Conservation (phyloP, 2,329 filamentous ascomycete species). For the Xylaria sp. region DNA sequence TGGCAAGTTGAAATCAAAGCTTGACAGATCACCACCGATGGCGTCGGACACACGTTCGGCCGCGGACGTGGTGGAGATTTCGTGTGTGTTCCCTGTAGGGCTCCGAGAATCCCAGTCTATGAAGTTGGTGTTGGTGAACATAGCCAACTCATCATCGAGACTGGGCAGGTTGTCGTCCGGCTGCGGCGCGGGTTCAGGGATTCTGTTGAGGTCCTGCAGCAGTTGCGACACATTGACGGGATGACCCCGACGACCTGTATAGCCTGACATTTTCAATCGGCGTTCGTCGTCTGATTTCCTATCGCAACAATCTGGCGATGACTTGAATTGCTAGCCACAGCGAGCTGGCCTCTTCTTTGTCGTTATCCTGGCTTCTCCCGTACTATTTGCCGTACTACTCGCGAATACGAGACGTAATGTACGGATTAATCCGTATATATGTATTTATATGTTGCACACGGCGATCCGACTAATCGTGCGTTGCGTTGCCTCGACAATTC, state of each 20-base stretch:
- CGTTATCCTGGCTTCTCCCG: neutral
- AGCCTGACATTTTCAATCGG: conserved; percentile 34
- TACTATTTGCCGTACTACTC: too few species aligned
- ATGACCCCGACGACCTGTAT: conserved; percentile 66
- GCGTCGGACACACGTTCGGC: conserved; percentile 22
- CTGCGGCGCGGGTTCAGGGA: conserved; percentile 55
- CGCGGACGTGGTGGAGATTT: conserved; percentile 24
- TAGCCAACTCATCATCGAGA: conserved; percentile 56
- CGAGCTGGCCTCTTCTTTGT: neutral
- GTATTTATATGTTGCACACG: neutral
- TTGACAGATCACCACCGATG: conserved; percentile 20
- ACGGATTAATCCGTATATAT: neutral
- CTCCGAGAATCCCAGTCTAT: conserved; percentile 61
- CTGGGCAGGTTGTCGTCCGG: conserved; percentile 24
- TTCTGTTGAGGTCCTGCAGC: conserved; percentile 76
- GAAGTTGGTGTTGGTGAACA: conserved; percentile 80
- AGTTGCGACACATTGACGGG: conserved; percentile 79
- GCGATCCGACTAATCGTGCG: neutral
- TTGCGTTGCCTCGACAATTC: neutral
- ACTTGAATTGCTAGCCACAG: neutral
- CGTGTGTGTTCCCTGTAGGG: conserved; percentile 20
- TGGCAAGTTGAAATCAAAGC: conserved; percentile 29
- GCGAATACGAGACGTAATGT: neutral
- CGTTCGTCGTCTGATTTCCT: neutral
- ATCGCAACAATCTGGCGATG: conserved; percentile 1